Evolutionary conservation across 768 basidiomycete genomes (phyloP).

Genomic region (Calocybe cyanea): DNA sequence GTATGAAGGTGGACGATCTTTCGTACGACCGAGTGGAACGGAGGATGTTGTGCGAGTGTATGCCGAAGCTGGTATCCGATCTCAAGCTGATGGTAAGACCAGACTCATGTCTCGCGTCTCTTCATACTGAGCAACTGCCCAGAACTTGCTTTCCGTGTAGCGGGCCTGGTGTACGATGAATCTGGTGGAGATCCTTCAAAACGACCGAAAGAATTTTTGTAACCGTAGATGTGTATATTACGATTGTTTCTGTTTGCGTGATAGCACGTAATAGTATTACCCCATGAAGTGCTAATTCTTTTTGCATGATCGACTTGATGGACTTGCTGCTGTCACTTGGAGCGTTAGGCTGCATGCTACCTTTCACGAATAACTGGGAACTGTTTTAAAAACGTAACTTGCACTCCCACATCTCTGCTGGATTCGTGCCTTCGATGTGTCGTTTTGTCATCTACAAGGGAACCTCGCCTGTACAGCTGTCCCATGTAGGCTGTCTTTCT

Average conservation of each 20-base stretch:
- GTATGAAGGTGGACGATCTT: constrained; percentile 83
- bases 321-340: too few species aligned
- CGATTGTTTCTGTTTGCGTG: constrained; percentile 21
- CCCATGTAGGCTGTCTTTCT: constrained; percentile 62
- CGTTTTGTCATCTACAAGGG: constrained; percentile 96
- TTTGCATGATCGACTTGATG: background rate
- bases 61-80: constrained; percentile 77
- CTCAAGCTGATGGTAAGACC: constrained; percentile 73
- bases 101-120: background rate
- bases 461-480: constrained; percentile 87
- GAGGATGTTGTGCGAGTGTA: constrained; percentile 98
- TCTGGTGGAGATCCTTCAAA: constrained; percentile 72
- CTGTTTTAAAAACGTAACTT: too few species aligned
- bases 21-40: constrained; percentile 95
- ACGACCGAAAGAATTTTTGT: constrained; percentile 80
- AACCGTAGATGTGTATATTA: constrained; percentile 10
- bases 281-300: background rate
- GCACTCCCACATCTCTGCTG: too few species aligned
- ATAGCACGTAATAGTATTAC: constrained; percentile 29
- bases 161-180: constrained; percentile 81
- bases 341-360: background rate
- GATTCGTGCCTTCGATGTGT: constrained; percentile 55
- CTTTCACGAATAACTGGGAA: background rate
- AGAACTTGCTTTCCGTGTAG: constrained; percentile 87
- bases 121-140: constrained; percentile 2